These are phyloP conservation scores for Phytophthora sp. DNA, from an alignment of 352 stramenopile genomes.

Conservation along the genomic window DNA sequence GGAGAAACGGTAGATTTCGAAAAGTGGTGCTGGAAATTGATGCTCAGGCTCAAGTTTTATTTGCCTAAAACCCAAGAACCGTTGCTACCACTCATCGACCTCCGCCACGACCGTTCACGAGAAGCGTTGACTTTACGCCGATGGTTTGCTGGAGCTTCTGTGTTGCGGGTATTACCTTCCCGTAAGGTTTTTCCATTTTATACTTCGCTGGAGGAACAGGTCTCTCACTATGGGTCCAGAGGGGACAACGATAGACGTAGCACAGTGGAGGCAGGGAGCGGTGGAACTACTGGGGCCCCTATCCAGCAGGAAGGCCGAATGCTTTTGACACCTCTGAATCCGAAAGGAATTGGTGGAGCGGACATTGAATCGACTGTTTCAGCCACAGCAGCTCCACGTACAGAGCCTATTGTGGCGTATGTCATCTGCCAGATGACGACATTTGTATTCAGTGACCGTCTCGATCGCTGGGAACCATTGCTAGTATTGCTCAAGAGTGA, in stretches of 20 bases:
- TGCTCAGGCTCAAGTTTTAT: constrained; percentile 87
- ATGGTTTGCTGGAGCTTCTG: constrained; percentile 66
- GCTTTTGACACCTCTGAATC: constrained; percentile 38
- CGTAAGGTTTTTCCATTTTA: constrained; percentile 67
- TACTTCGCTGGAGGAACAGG: constrained; percentile 47
- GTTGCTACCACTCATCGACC: constrained; percentile 71
- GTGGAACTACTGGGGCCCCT: constrained; percentile 41
- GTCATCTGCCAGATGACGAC: constrained; percentile 84
- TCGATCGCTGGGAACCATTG: constrained; percentile 86
- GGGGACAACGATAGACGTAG: constrained; percentile 2
- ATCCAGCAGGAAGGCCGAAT: constrained; percentile 43
- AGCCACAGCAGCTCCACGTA: constrained; percentile 58
- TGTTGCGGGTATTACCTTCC: constrained; percentile 36
- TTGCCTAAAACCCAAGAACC: constrained; percentile 70
- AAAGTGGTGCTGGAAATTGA: constrained; percentile 85
- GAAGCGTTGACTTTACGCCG: constrained; percentile 76
- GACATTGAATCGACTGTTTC: constrained; percentile 38
- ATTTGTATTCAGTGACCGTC: constrained; percentile 72
- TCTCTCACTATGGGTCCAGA: constrained; percentile 26
- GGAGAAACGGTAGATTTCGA: constrained; percentile 77
- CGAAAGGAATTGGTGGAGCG: constrained; percentile 13
- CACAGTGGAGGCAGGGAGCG: constrained; percentile 2
- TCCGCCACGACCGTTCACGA: constrained; percentile 73
- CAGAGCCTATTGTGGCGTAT: constrained; percentile 87
- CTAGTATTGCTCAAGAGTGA: constrained; percentile 75